Evolutionary conservation across 2,329 filamentous ascomycete genomes (phyloP), one percentile per base, ranked within the genome.

Genomic region (Colletotrichum horii): DNA sequence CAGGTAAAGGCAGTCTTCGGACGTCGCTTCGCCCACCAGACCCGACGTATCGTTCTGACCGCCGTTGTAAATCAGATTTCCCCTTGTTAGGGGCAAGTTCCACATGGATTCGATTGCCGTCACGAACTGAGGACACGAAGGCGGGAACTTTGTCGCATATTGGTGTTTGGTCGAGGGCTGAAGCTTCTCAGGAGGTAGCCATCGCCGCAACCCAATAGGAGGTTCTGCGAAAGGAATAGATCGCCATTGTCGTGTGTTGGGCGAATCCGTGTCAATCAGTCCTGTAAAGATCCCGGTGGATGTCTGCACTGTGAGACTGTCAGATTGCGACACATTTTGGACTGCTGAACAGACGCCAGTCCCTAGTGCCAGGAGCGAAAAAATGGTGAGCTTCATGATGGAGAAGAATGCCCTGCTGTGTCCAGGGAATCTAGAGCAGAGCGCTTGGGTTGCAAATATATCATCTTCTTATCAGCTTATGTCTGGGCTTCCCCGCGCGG

Each of bases 1-100:
- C 15, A 88, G 79, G 14, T 83, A 84, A 28, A 89, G 79, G 71
- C 88, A 90, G 74, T 89, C 88, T 76, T 83, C 79, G 15, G 77
- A 78, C 6, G 77, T 76, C 7, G 78, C 78, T 28, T 78, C 78
- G 67, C 77, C 77, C 14, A 78, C 74, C 38, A 79, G 76, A 4
- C 78, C 77, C 8, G 78, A 79, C 16, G 78, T 75, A 24, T 78
- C 76, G 38, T 78, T 79, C 56, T 79, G 78, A 14, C 52, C 78
- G 30, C 78, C 78, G 15, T 79, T 78, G 76, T 79, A 79, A 62
- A 79, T 76, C 36, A 79, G 61, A 30, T 78, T 79, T 3, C 77
- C 78, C 48, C 69, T 62, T 26, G 77, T 79, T 80, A 60, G 8
- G 6, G 71, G 72, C 19, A 71, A 67, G 48, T 79, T 83, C 76